Evolutionary conservation across 148 eudicot species (phyloP), one percentile per base, ranked within the genome.

Genomic region (Fagopyrum homotropicum): DNA sequence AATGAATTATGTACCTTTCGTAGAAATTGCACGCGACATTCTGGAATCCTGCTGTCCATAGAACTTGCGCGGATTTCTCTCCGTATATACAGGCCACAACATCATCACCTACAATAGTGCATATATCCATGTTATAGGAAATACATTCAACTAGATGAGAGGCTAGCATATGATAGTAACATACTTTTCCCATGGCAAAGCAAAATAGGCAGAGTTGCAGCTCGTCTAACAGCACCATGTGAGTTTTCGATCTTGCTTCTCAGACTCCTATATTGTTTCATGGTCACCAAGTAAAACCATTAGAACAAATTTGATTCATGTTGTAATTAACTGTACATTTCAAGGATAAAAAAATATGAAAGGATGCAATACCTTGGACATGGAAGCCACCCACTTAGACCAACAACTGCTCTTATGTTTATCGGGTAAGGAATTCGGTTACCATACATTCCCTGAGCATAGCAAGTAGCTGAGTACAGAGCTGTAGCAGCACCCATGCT

Each of bases 311-410:
- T 10, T 35, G 40, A 49, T 50, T 30, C 40, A 29, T 7, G 17
- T 70, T 9, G 11, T 19, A 10, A 70, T 70, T 72, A 59, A 11
- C 15, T 14, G 5, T 26, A 26, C 19, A 54, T 60, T 60, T 26
- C 44, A 8, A 26, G 12, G 1, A 61, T 61, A 9, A 29, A 66
- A 35, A 35, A 12, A 12, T 61, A 12, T 15, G 15, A n/a, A 14
- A 60, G 61, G 35, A 29, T 9, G 54, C 44, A 45, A 26, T 81
- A 95, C 99, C 99, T 90, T 78, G 90, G 82, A 83, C 88, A 84
- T 11, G 99, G 99, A 82, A 96, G 99, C 98, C 99, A 96, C 11
- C 97, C 97, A 80, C 99, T 96, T 54, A 96, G 86, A 74, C 93
- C 93, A 51, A 92, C 82, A 74, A 96, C 73, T 40, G 86, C 93